Base-by-base conservation (phyloP, 305 asterid species). In the Fraxinus ornus region DNA sequence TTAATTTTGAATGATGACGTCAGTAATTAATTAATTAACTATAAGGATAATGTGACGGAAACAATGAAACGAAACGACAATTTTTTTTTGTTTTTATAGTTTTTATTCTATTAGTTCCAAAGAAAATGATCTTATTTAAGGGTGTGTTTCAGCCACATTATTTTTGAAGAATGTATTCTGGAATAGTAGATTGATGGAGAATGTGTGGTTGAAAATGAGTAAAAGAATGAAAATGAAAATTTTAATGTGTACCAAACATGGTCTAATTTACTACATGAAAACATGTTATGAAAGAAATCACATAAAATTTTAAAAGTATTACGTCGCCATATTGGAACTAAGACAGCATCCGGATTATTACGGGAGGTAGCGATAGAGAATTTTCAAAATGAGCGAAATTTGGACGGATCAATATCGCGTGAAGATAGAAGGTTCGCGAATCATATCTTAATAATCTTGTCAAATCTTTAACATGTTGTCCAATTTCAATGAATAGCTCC, bases 1-100 rank as follows among this genome's bases (percentile, higher is more conserved):
- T 77, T 47, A 30, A 78, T 68, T 68, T 84, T 79, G 57, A 68
- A 81, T 85, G 77, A 19, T 78, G 76, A 19, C 35, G 64, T 24
- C 8, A 19, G 13, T 21, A 21, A n/a, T 21, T 60, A 52, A 52
- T 52, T 17, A 17, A 24, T 24, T 28, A 28, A 52, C 2, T 52
- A 60, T 7, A 21, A 60, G 30, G 70, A 60, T 60, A 62, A 22
- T 22, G 7, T 4, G 32, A 62, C 32, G 19, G 3, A 57, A 57
- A n/a, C 68, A 5, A 6, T 0, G 26, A 1, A 19, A 17, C 62
- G 28, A 24, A 24, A 24, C 1, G 28, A 24, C 1, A 1, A 0
- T 24, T 24, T 24, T 24, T 24, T 24, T 24, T 24, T 24, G n/a
- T n/a, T n/a, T n/a, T n/a, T n/a, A n/a, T 24, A 1, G 0, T 24